Percentiles rank a stretch among this genome's conserved stretches.
These are phyloP conservation scores for Scenedesmus sp. DNA, from an alignment of 163 green algal genomes.

Conservation along the genomic window DNA sequence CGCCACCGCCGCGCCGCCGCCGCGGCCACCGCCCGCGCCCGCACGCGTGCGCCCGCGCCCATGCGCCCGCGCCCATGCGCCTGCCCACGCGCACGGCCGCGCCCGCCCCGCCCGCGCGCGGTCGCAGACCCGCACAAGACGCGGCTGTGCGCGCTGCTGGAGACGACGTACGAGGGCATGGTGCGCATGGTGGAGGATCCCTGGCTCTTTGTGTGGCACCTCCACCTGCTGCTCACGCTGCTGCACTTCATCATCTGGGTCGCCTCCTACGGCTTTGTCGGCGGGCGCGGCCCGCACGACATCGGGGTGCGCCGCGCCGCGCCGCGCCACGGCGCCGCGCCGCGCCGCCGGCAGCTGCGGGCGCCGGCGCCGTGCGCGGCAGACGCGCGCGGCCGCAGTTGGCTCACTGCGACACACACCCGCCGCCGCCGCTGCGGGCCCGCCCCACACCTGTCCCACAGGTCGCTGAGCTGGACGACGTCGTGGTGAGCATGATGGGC, in stretches of 20 bases:
- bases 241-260: conserved; percentile 66
- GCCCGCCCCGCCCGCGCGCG: too few relatives aligned
- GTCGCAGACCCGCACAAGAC: conserved; percentile 47
- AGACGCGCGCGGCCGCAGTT: too few relatives aligned
- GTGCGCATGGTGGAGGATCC: conserved; percentile 59
- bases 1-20: not conserved
- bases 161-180: conserved; percentile 47
- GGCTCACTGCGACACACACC: too few relatives aligned
- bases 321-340: too few relatives aligned
- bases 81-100: too few relatives aligned
- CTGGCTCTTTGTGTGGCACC: conserved; percentile 61
- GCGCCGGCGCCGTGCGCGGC: too few relatives aligned
- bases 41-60: too few relatives aligned
- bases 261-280: conserved; percentile 39
- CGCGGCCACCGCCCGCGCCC: not conserved
- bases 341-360: too few relatives aligned
- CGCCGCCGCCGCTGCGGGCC: too few relatives aligned
- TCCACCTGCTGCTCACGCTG: conserved; percentile 56
- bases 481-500: conserved; percentile 60
- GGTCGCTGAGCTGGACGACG: conserved; percentile 61
- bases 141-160: conserved; percentile 21
- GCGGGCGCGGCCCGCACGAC: not conserved
- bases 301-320: not conserved
- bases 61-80: not conserved
- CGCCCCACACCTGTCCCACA: not conserved